phyloP scores from a whole-genome alignment of 179 eudicot genomes.

The Silene vulgaris region DNA sequence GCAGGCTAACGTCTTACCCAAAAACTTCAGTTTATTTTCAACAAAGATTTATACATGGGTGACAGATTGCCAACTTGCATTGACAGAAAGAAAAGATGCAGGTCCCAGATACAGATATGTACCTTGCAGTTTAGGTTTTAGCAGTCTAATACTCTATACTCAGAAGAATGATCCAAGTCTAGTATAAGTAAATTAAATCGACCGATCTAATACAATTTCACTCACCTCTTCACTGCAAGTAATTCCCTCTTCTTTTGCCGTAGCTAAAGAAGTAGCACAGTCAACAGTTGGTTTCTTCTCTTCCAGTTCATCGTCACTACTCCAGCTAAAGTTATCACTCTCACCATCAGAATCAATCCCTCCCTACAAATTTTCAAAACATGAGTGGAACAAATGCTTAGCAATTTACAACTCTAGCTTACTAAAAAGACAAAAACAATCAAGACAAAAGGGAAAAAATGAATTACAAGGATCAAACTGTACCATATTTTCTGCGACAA shows the following conservation, averaged over 20 bases:
- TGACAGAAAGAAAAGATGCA: not conserved
- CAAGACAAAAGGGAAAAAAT: not conserved
- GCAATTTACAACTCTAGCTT: not conserved
- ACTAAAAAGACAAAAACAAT: not conserved
- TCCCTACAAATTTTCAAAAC: slow-evolving; percentile 26
- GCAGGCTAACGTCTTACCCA: not conserved
- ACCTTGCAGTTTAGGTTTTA: no score
- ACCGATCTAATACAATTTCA: not conserved
- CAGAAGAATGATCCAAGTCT: slow-evolving; percentile 8
- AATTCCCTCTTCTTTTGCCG: slow-evolving; percentile 25
- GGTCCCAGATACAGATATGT: not conserved
- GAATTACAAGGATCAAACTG: not conserved
- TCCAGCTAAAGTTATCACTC: slow-evolving; percentile 45
- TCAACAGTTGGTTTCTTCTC: slow-evolving; percentile 30
- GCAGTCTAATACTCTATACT: no score
- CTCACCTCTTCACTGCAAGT: slow-evolving; percentile 44
- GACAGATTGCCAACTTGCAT: not conserved
- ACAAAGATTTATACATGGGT: not conserved
- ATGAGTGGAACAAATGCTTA: not conserved
- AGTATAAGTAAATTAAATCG: not conserved
- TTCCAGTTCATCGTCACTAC: slow-evolving; percentile 53
- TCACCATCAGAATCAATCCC: slow-evolving; percentile 38
- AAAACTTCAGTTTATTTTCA: not conserved
- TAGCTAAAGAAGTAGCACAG: slow-evolving; percentile 30
- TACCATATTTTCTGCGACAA: slow-evolving; percentile 12